Evolutionary conservation across 345 rosid species (phyloP), one percentile per base, ranked within the genome.

Genomic region (Theobroma cacao): DNA sequence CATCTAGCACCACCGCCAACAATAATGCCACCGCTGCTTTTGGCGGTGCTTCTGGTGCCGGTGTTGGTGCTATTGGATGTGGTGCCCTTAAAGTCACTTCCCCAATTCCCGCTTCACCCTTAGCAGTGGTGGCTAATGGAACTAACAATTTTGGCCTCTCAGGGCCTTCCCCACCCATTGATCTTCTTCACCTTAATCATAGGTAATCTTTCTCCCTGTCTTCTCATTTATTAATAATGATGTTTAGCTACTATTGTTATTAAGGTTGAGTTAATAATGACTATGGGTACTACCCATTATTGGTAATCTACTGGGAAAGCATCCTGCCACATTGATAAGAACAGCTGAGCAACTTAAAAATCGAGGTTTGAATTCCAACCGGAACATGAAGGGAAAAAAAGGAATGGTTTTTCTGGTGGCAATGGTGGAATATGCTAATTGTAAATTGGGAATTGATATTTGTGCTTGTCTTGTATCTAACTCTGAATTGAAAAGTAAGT

Each of bases 101-200:
- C 24, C 17, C 81, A 15, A 15, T 34, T n/a, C 58, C 74, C 22
- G 78, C 83, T 24, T 81, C 88, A 26, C 77, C 86, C 0, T 85
- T 83, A n/a, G 80, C 52, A 24, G 70, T 55, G 52, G 80, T 82
- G 80, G 84, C 84, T 67, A 80, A 82, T 28, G 91, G 88, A 74
- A 63, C 85, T 33, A 20, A 52, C 40, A 72, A 45, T 74, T 86
- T 87, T 85, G 83, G 83, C 73, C 80, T 89, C 66, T 82, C 91
- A 7, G 83, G 84, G 40, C 77, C 89, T 36, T 83, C 94, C 2
- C 86, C 86, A 74, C 85, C 98, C 56, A 66, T 82, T 79, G 95
- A 89, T 80, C 90, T 88, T 70, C 86, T 92, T 80, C 86, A 87
- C 78, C 82, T 82, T 72, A 86, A 83, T 75, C 89, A 82, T 76